A percentile compares a stretch with the other conserved stretches of the same genome.
Conservation (phyloP, 2,329 filamentous ascomycete genomes). For the Aureobasidium melanogenum region DNA sequence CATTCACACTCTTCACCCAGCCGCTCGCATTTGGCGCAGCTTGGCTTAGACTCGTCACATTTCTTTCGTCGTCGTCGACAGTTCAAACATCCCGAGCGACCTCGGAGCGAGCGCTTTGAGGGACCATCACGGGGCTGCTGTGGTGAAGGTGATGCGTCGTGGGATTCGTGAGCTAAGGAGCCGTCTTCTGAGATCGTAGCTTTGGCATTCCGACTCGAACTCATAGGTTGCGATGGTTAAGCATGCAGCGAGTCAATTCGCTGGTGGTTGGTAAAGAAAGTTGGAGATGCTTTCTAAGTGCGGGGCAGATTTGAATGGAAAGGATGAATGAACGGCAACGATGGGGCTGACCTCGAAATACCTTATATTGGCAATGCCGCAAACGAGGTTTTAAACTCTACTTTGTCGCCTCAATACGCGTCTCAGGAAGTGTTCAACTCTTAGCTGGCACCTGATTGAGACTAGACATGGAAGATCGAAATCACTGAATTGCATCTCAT, state of each 20-base stretch:
- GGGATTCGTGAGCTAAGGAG: background rate
- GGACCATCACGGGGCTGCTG: background rate
- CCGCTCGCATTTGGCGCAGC: conserved; percentile 23
- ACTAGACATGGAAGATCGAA: background rate
- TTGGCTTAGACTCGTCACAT: conserved; percentile 26
- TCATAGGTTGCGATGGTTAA: background rate
- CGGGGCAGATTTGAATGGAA: background rate
- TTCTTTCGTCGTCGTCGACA: conserved; percentile 26
- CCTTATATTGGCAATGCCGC: background rate
- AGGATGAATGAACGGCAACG: background rate
- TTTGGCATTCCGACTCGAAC: background rate
- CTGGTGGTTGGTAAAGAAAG: background rate
- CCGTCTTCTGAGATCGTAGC: background rate
- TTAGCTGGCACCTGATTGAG: background rate
- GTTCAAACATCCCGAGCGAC: conserved; percentile 27
- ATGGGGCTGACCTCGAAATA: background rate
- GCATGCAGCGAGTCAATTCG: background rate
- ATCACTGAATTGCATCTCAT: background rate
- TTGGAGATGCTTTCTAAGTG: background rate
- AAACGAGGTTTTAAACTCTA: background rate
- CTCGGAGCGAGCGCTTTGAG: conserved; percentile 15
- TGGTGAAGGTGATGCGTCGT: background rate
- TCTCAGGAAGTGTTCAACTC: background rate
- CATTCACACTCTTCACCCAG: conserved; percentile 25
- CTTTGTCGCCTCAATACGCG: background rate